Evolutionary conservation across 2,329 filamentous ascomycete species (phyloP).

Genomic region (Colletotrichum sansevieriae): DNA sequence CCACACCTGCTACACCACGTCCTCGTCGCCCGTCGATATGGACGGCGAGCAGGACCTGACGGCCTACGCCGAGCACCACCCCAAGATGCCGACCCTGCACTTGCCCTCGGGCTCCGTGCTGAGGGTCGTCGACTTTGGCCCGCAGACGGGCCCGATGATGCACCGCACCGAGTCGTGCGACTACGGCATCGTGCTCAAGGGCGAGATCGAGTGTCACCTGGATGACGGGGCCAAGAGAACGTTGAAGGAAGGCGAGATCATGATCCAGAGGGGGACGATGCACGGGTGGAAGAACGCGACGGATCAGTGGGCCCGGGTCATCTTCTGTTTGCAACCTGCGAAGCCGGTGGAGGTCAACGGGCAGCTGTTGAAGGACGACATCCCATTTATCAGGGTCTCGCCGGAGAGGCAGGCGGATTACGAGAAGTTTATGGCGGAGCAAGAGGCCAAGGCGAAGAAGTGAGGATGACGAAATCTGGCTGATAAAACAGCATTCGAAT

Average conservation of each 20-base stretch:
- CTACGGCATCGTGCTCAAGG: conserved; percentile 61
- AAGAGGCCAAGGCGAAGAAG: conserved; percentile 19
- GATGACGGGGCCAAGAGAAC: conserved; percentile 56
- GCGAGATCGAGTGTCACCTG: conserved; percentile 58
- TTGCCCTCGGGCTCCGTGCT: conserved; percentile 39
- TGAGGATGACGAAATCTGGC: neutral
- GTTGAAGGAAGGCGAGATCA: conserved; percentile 58
- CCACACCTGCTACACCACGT: conserved; percentile 44
- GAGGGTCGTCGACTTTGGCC: conserved; percentile 41
- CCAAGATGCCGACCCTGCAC: conserved; percentile 38
- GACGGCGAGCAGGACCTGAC: conserved; percentile 35
- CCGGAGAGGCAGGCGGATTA: conserved; percentile 36
- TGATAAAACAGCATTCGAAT: too few species aligned
- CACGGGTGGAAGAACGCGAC: conserved; percentile 49
- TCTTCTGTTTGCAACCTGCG: conserved; percentile 51
- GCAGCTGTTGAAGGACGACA: conserved; percentile 35
- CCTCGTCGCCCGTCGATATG: conserved; percentile 40
- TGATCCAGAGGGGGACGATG: conserved; percentile 60
- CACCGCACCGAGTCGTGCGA: conserved; percentile 62
- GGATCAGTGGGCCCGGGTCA: conserved; percentile 37
- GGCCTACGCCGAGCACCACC: conserved; percentile 38
- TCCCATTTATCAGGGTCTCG: conserved; percentile 36
- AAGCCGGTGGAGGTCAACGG: conserved; percentile 48
- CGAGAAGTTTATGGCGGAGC: conserved; percentile 35
- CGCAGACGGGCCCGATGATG: conserved; percentile 47